Percentiles rank a stretch among this genome's conserved stretches.
These are phyloP conservation scores for Pulveroboletus sp. DNA, from an alignment of 768 basidiomycete genomes.

Conservation along the genomic window DNA sequence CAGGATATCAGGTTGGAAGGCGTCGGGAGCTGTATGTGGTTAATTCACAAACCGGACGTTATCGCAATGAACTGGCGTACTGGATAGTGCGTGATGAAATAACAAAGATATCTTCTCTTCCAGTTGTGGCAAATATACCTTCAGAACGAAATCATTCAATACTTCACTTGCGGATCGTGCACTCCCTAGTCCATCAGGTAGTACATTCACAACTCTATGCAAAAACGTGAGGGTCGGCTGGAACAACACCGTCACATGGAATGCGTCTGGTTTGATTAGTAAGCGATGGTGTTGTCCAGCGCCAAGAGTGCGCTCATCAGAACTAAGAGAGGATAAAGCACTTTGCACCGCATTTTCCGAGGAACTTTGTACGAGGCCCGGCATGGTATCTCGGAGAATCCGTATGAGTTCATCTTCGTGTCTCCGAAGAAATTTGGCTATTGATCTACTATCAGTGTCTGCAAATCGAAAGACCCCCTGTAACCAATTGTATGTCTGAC, in stretches of 20 bases:
- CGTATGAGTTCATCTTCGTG: constrained; percentile 84
- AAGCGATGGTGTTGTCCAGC: constrained; percentile 78
- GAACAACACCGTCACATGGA: constrained; percentile 92
- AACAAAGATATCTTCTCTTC: constrained; percentile 88
- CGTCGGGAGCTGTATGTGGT: constrained; percentile 59
- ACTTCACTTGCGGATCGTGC: constrained; percentile 64
- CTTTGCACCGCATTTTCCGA: constrained; percentile 58
- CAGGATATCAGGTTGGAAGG: constrained; percentile 77
- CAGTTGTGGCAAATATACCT: constrained; percentile 88
- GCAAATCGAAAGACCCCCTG: constrained; percentile 88
- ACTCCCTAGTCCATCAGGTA: constrained; percentile 69
- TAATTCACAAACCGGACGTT: neutral
- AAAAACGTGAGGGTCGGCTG: constrained; percentile 88
- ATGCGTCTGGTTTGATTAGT: constrained; percentile 86
- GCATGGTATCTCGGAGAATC: constrained; percentile 85
- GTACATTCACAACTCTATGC: constrained; percentile 59
- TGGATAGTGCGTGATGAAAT: constrained; percentile 81
- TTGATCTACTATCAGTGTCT: constrained; percentile 78
- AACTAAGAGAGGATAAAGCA: constrained; percentile 53
- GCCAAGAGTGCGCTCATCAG: constrained; percentile 71
- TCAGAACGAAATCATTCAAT: constrained; percentile 89
- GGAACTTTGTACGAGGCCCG: constrained; percentile 78
- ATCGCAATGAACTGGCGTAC: constrained; percentile 36
- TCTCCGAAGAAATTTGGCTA: constrained; percentile 59
- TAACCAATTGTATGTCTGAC: neutral